Percentiles rank a stretch among this genome's conserved stretches.
These are phyloP conservation scores for Neurospora sp. DNA, from an alignment of 495 filamentous ascomycete genomes.

Conservation along the genomic window DNA sequence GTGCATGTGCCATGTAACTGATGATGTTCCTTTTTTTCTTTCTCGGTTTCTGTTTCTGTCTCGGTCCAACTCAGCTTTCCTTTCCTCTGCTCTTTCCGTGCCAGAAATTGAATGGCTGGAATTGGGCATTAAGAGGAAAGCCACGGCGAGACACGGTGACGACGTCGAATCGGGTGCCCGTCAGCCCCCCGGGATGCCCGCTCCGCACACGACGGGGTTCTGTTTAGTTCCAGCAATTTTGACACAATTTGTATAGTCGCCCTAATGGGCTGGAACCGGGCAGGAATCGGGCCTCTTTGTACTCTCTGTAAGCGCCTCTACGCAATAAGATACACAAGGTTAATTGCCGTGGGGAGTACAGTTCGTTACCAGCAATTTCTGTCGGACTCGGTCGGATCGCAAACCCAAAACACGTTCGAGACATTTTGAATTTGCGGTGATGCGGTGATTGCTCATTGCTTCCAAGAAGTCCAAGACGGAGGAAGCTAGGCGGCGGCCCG, in stretches of 20 bases:
- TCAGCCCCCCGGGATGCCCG: neutral
- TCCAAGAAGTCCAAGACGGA: neutral
- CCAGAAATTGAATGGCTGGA: conserved; percentile 13
- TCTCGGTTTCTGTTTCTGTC: neutral
- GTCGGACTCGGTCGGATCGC: neutral
- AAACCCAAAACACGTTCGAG: neutral
- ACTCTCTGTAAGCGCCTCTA: neutral
- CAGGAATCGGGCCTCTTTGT: neutral
- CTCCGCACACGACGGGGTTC: neutral
- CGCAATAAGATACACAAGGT: neutral
- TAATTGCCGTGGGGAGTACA: neutral
- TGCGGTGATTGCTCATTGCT: neutral
- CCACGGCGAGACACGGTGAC: conserved; percentile 11
- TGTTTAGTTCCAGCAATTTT: neutral
- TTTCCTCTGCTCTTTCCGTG: neutral
- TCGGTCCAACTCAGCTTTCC: neutral
- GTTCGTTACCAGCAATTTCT: neutral
- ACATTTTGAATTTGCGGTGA: neutral
- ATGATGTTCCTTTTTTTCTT: neutral
- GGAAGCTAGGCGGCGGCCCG: neutral
- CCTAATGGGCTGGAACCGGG: neutral
- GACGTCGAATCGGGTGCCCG: conserved; percentile 16
- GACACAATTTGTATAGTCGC: neutral
- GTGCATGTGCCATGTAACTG: neutral
- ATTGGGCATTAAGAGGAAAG: conserved; percentile 17